Evolutionary conservation across 1,139 yeast genomes (phyloP), one percentile per base, ranked within the genome.

Genomic region (Fermentozyma sake): DNA sequence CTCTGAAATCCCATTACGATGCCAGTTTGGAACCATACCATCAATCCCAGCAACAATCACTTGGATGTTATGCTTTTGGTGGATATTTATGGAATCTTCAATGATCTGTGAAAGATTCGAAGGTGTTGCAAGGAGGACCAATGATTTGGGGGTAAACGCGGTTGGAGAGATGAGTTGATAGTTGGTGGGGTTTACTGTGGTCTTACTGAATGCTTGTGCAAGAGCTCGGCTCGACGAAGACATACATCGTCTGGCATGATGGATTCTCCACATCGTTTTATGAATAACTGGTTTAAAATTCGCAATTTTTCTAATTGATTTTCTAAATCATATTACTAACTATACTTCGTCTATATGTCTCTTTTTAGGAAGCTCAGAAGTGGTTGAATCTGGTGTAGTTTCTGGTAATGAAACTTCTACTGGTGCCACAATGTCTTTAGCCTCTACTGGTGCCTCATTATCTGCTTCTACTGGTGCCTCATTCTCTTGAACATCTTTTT

Each of bases 31-130:
- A 6, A 41, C 48, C 9, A 70, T 55, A 2, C 73, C 55, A 36
- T 73, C 78, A 4, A 70, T 58, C 6, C 76, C 73, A 0, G 72
- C 75, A 8, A 67, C 71, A 5, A 68, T 46, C 0, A 69, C 55
- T 38, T 69, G 73, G n/a, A 69, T 26, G 5, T 52, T 41, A 6
- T 53, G 44, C 12, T 37, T 21, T 24, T 54, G 50, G 37, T 51
- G 44, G n/a, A 63, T 40, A 1, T 42, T 34, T 6, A 65, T 54
- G 9, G 68, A 42, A 27, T 55, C 48, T 16, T 54, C 52, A 5
- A 68, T 58, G 12, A 59, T 53, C 2, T 39, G 38, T 6, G 59
- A 53, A 18, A 72, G 45, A 31, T 61, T 58, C 6, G 57, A 46
- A 9, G 76, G 73, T 0, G 79, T 72, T 4, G 76, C 50, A 8